Evolutionary conservation across 345 rosid species (phyloP), one percentile per base, ranked within the genome.

Genomic region (Citrus maxima): DNA sequence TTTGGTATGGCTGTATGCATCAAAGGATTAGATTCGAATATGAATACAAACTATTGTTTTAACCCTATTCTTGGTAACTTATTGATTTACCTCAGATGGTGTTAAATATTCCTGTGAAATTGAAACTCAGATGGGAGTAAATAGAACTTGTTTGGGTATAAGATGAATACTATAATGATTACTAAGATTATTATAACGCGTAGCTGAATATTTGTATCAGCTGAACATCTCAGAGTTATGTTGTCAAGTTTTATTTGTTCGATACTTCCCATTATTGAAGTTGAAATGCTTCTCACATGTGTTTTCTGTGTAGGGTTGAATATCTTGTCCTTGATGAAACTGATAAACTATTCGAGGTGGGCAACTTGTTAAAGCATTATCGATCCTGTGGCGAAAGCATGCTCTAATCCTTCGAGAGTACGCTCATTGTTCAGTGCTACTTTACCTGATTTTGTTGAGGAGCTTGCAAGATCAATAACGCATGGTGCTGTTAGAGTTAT

Each of bases 381-480:
- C 21, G 99, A 96, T 85, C 84, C 82, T 77, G 96, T 96, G 80
- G 97, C 91, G 19, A 91, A 94, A 87, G 95, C 97, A 60, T 94
- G 99, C 80, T 89, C 97, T 22, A 94, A 96, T 76, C 97, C 98
- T 77, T 89, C 95, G 62, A 86, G 93, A 80, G 59, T 87, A 82
- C 93, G 95, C 18, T 88, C 97, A 58, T 75, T 96, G 81, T 93
- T 96, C 84, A 96, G 98, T 92, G 99, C 99, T 77, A 96, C 99
- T 51, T 84, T 96, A 58, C 99, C 99, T 7, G 99, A 94, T 86
- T 90, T 73, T 81, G 94, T 94, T 74, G 99, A 94, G 88, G 98
- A 94, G 83, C 95, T 94, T 81, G 98, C 98, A 75, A 93, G 97
- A 34, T 87, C 97, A 70, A 89, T 91, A 60, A 93, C 93, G 98